A percentile compares a stretch with the other conserved stretches of the same genome.
phyloP scores from a whole-genome alignment of 78 protist genomes.

The Creolimax fragrantissima region DNA sequence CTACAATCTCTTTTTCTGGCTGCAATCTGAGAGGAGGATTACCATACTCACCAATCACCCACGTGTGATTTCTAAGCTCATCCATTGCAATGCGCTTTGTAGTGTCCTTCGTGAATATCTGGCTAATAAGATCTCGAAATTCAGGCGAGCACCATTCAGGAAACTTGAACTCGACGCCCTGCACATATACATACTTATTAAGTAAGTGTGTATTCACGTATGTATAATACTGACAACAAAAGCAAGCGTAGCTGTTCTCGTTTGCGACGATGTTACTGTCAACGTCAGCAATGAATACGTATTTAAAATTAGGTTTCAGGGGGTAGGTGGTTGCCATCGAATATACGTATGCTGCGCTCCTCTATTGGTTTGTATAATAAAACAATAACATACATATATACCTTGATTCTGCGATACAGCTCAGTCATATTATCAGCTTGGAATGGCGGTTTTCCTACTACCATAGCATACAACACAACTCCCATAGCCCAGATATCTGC shows the following conservation, averaged over 20 bases:
- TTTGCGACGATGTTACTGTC: too few species aligned
- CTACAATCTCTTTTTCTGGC: not conserved
- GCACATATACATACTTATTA: too few species aligned
- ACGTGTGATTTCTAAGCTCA: not conserved
- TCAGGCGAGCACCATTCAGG: conserved; percentile 1
- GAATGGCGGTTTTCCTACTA: conserved; percentile 32
- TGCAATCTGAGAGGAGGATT: not conserved
- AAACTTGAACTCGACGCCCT: not conserved
- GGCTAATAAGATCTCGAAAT: not conserved
- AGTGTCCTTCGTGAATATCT: not conserved
- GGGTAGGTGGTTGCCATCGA: too few species aligned
- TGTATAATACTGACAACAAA: too few species aligned
- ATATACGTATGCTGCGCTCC: too few species aligned
- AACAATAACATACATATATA: not conserved
- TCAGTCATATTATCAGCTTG: not conserved
- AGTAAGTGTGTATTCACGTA: too few species aligned
- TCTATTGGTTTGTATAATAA: too few species aligned
- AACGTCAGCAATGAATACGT: too few species aligned
- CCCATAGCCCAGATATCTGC: conserved; percentile 40
- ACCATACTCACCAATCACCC: not conserved
- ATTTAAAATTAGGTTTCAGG: too few species aligned
- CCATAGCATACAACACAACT: conserved; percentile 16
- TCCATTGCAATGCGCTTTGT: not conserved
- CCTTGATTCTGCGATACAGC: not conserved
- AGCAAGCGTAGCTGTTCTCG: too few species aligned